A percentile compares a stretch with the other conserved stretches of the same genome.
These are phyloP conservation scores for Fusarium oxysporum DNA, from an alignment of 2,329 filamentous ascomycete genomes.

Conservation along the genomic window DNA sequence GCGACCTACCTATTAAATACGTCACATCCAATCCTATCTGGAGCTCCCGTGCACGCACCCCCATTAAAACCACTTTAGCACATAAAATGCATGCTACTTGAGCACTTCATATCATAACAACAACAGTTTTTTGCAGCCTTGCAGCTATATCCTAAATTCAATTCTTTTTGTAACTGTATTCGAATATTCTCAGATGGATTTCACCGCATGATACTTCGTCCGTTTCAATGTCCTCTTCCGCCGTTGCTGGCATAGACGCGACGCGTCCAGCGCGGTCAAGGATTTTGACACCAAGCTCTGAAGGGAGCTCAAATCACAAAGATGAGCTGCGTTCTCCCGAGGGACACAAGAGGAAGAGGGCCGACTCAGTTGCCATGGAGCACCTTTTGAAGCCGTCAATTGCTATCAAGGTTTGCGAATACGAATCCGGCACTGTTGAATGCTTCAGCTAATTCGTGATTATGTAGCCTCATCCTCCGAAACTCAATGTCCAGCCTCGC, in stretches of 20 bases:
- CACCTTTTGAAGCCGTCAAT: constrained; percentile 65
- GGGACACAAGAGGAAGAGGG: constrained; percentile 52
- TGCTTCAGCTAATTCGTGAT: constrained; percentile 9
- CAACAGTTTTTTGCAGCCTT: constrained; percentile 19
- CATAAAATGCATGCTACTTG: constrained; percentile 2
- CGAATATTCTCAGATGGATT: constrained; percentile 27
- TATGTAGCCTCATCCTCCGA: constrained; percentile 66
- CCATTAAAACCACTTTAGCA: constrained; percentile 32
- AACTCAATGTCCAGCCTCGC: constrained; percentile 63
- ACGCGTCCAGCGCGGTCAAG: constrained; percentile 59
- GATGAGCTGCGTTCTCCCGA: constrained; percentile 47
- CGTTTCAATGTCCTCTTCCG: constrained; percentile 51
- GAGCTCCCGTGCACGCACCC: constrained; percentile 12
- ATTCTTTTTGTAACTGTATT: constrained; percentile 1
- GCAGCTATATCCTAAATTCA: constrained; percentile 16
- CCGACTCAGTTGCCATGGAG: constrained; percentile 58
- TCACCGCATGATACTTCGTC: constrained; percentile 29
- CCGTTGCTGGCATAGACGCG: constrained; percentile 57
- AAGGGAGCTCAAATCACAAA: constrained; percentile 53
- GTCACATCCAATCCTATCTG: constrained; percentile 10
- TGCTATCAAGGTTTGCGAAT: constrained; percentile 60
- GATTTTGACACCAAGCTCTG: constrained; percentile 56
- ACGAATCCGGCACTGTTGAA: background rate
- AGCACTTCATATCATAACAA: constrained; percentile 22
- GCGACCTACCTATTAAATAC: constrained; percentile 20